A percentile compares a stretch with the other conserved stretches of the same genome.
These are phyloP conservation scores for Diospyros lotus DNA, from an alignment of 148 eudicot species.

Conservation along the genomic window DNA sequence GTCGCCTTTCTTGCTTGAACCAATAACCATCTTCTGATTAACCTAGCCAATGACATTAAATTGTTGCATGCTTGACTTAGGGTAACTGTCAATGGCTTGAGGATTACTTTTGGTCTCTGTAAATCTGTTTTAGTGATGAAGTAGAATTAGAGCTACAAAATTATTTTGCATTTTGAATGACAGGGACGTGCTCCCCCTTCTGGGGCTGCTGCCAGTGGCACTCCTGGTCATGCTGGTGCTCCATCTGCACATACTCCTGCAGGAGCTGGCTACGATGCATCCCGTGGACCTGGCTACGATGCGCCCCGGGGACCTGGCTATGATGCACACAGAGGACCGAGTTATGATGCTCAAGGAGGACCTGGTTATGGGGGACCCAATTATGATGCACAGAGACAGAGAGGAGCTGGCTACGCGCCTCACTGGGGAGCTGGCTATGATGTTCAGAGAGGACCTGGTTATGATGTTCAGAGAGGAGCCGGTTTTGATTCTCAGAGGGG, in stretches of 20 bases:
- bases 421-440: slow-evolving; percentile 27
- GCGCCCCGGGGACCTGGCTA: slow-evolving; percentile 22
- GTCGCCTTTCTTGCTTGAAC: too few species aligned
- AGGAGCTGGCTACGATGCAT: slow-evolving; percentile 41
- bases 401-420: slow-evolving; percentile 38
- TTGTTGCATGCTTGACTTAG: background rate
- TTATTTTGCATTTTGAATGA: slow-evolving; percentile 6
- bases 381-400: slow-evolving; percentile 25
- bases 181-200: slow-evolving; percentile 48
- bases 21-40: too few species aligned
- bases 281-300: slow-evolving; percentile 23
- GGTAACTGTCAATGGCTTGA: background rate
- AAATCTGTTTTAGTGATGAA: background rate
- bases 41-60: background rate
- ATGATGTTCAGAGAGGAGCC: slow-evolving; percentile 16
- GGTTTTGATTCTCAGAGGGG: slow-evolving; percentile 25
- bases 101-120: background rate
- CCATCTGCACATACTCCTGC: slow-evolving; percentile 40
- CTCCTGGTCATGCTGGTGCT: slow-evolving; percentile 38
- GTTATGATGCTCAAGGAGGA: slow-evolving; percentile 31
- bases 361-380: slow-evolving; percentile 17
- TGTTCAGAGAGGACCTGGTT: slow-evolving; percentile 24
- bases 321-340: slow-evolving; percentile 23
- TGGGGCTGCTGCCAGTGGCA: slow-evolving; percentile 32
- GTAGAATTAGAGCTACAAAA: background rate